phyloP scores from a whole-genome alignment of 2,329 filamentous ascomycete species.

The Fusarium sp. region DNA sequence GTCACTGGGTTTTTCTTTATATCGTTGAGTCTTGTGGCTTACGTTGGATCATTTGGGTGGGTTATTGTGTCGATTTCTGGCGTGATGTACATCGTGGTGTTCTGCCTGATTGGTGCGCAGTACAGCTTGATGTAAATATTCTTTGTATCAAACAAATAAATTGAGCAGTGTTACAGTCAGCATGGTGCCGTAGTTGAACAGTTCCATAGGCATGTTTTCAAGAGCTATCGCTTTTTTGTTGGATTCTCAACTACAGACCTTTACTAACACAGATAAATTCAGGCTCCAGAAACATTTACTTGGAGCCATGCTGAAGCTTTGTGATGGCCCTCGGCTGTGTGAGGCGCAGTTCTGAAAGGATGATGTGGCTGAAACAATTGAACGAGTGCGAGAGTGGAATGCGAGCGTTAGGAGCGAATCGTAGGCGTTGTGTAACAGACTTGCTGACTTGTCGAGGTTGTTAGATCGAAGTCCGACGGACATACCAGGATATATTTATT shows the following conservation, averaged over 20 bases:
- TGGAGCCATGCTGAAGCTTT: neutral
- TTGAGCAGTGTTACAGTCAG: neutral
- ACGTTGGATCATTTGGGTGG: neutral
- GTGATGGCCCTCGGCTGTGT: too few species aligned
- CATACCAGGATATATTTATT: neutral
- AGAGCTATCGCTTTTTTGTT: too few species aligned
- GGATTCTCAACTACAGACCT: too few species aligned
- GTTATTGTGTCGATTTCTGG: neutral
- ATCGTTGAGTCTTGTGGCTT: neutral
- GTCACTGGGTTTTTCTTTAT: neutral
- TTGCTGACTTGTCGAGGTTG: neutral
- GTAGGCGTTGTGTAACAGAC: neutral
- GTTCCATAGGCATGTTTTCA: too few species aligned
- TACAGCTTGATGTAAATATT: neutral
- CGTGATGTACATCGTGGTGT: neutral
- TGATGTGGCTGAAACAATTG: neutral
- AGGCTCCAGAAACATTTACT: accelerated
- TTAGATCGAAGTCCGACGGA: neutral
- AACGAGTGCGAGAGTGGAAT: neutral
- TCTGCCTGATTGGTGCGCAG: neutral
- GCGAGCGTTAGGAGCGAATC: neutral
- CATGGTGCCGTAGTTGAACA: accelerated
- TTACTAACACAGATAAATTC: too few species aligned
- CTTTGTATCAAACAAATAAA: accelerated
- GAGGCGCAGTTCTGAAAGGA: neutral